A percentile compares a stretch with the other conserved stretches of the same genome.
Evolutionary conservation across 1,284 basidiomycete species (phyloP).

Genomic region (Ceratobasidium sp.): DNA sequence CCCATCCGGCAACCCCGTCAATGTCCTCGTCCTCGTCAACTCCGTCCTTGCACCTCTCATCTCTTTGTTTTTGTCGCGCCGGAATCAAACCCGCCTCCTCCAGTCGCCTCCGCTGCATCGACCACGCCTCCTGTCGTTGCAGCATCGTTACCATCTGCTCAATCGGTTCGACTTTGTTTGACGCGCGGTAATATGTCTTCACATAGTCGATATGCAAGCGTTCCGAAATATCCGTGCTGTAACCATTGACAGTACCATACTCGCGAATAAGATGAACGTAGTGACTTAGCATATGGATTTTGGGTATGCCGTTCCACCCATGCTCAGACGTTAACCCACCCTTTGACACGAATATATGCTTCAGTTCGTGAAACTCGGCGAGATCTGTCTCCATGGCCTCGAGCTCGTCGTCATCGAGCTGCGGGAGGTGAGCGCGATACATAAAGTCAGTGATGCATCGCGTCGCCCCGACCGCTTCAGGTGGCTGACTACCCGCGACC

Average conservation of each 20-base stretch:
- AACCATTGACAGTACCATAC: constrained; percentile 39
- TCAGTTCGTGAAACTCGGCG: constrained; percentile 47
- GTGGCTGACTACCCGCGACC: neutral
- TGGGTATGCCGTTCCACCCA: constrained; percentile 24
- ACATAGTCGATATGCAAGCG: constrained; percentile 44
- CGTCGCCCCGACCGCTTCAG: constrained; percentile 48
- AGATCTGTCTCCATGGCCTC: constrained; percentile 44
- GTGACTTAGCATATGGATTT: constrained; percentile 45
- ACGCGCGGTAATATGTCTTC: constrained; percentile 33
- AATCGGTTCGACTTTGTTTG: constrained; percentile 13
- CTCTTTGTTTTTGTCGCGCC: neutral
- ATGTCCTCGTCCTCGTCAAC: neutral
- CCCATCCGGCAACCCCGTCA: too few relatives aligned
- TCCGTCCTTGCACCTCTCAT: neutral
- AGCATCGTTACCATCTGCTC: constrained; percentile 36
- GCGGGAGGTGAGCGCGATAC: constrained; percentile 43
- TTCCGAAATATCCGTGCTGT: constrained; percentile 45
- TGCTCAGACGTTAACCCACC: neutral
- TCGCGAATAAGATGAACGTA: constrained; percentile 24
- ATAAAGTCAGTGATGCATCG: constrained; percentile 59
- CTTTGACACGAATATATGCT: constrained; percentile 45
- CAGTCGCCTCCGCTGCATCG: neutral
- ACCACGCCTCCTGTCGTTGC: constrained; percentile 12
- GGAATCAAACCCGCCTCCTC: neutral
- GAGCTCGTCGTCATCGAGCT: constrained; percentile 25